Conservation (phyloP, 2,329 filamentous ascomycete species). For the Fusarium sarcochroum region DNA sequence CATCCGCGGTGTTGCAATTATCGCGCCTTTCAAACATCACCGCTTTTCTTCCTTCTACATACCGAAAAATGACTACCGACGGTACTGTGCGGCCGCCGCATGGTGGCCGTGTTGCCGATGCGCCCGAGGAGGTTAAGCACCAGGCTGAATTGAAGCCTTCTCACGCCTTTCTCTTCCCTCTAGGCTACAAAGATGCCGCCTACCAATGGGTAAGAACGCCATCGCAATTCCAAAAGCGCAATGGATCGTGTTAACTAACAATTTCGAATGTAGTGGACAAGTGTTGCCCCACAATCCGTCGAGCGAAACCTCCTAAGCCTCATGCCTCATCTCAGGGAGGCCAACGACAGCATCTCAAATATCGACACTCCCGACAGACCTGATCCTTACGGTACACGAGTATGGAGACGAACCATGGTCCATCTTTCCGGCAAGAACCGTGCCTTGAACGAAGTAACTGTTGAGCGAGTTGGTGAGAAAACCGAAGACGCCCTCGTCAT, state of each 20-base stretch:
- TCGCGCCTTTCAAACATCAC: conserved; percentile 56
- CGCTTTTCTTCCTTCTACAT: conserved; percentile 43
- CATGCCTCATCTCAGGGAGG: conserved; percentile 85
- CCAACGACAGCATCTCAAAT: conserved; percentile 75
- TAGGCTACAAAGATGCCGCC: conserved; percentile 92
- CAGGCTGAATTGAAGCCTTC: conserved; percentile 49
- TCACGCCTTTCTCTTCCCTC: conserved; percentile 75
- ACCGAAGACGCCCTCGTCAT: conserved; percentile 92
- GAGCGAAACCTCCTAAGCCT: conserved; percentile 91
- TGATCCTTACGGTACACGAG: conserved; percentile 87
- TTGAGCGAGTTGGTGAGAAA: conserved; percentile 85
- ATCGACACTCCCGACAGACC: conserved; percentile 61
- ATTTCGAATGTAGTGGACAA: conserved; percentile 77
- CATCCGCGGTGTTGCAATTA: conserved; percentile 57
- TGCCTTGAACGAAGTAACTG: conserved; percentile 91
- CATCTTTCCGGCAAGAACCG: conserved; percentile 87
- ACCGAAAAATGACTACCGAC: conserved; percentile 54
- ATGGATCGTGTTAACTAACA: background rate
- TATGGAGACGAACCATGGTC: conserved; percentile 90
- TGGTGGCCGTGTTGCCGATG: conserved; percentile 37
- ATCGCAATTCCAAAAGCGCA: background rate
- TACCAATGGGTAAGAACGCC: conserved; percentile 82
- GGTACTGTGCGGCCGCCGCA: conserved; percentile 46
- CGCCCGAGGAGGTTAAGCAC: conserved; percentile 45
- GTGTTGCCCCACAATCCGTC: conserved; percentile 83